Conservation (phyloP, 805 yeast genomes). For the Teunomyces panamensis region DNA sequence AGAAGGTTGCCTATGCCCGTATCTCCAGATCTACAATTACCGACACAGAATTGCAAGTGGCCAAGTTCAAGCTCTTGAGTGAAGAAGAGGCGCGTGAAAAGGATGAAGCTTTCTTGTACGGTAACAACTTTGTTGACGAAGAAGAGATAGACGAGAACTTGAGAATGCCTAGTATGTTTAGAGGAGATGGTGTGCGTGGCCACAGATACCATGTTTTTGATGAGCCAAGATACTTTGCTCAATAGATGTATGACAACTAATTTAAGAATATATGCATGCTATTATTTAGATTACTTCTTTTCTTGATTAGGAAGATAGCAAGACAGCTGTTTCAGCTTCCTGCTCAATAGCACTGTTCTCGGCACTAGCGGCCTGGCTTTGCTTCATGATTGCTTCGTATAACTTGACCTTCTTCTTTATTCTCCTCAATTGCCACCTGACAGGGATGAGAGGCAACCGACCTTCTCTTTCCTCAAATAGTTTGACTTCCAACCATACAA, state of each 20-base stretch:
- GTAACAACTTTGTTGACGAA: conserved; percentile 57
- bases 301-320: conserved; percentile 5
- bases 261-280: background rate
- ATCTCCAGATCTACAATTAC: conserved; percentile 91
- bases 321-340: conserved; percentile 7
- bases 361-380: conserved; percentile 1
- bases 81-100: conserved; percentile 30
- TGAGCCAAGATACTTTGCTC: conserved; percentile 79
- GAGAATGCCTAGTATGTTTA: conserved; percentile 74
- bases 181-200: conserved; percentile 91
- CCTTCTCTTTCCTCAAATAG: conserved; percentile 39
- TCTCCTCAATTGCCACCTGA: conserved; percentile 37
- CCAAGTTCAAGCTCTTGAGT: conserved; percentile 70
- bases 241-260: conserved; percentile 7
- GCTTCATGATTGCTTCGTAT: conserved; percentile 10
- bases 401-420: conserved; percentile 26
- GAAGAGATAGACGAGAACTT: conserved; percentile 54
- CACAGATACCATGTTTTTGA: conserved; percentile 94
- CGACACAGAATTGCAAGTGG: conserved; percentile 95
- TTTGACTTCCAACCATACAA: conserved; percentile 26
- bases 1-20: conserved; percentile 90
- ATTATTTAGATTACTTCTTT: background rate
- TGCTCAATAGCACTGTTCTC: background rate
- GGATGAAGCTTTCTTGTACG: conserved; percentile 44
- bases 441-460: conserved; percentile 34